Conservation (phyloP, 257 asterid species). For the Solanum chiquidenum region DNA sequence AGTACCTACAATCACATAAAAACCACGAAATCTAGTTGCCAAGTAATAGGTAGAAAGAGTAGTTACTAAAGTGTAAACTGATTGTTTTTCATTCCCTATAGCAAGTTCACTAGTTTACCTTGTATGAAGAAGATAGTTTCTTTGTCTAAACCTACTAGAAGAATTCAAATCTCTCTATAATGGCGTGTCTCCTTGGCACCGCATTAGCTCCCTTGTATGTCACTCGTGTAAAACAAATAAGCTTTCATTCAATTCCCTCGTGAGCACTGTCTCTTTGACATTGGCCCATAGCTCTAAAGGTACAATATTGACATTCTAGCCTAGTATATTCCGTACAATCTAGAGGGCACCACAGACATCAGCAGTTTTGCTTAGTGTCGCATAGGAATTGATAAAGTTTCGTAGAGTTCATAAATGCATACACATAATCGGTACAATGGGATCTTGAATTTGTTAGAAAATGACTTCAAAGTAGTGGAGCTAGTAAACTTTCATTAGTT, state of each 20-base stretch:
- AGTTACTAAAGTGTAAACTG: no score
- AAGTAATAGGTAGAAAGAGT: not conserved
- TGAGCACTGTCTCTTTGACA: not conserved
- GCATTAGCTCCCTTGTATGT: no score
- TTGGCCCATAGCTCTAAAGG: no score
- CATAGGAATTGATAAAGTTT: not conserved
- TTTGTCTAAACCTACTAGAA: no score
- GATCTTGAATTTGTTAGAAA: not conserved
- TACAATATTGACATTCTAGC: no score
- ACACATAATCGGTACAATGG: not conserved
- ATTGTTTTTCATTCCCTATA: not conserved
- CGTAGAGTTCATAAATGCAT: not conserved
- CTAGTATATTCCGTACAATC: not conserved
- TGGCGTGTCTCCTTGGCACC: no score
- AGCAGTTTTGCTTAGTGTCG: not conserved
- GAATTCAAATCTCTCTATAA: no score
- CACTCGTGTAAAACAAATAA: no score
- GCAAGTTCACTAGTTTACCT: no score
- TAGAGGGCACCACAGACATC: not conserved
- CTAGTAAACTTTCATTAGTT: not conserved
- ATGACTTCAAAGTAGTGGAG: not conserved
- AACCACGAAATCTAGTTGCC: not conserved
- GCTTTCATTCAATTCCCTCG: no score
- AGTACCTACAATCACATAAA: not conserved
- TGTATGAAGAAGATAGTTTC: no score